These are phyloP conservation scores for Ceratobasidium sp. DNA, from an alignment of 1,284 basidiomycete species.

Conservation along the genomic window DNA sequence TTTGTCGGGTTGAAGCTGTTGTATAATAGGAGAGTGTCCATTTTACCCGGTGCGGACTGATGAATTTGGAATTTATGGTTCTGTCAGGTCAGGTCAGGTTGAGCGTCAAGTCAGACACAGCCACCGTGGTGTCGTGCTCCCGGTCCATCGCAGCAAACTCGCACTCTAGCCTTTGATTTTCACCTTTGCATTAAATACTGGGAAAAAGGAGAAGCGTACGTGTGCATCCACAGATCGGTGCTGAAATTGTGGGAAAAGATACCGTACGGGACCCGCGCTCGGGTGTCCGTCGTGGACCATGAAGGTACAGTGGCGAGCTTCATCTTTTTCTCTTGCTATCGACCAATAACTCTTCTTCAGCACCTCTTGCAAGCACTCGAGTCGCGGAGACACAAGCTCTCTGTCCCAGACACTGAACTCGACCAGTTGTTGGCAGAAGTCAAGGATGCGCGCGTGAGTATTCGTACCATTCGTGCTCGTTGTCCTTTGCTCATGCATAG, in stretches of 20 bases:
- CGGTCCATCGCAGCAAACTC: slow-evolving; percentile 4
- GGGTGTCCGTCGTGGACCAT: slow-evolving; percentile 1
- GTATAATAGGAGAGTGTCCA: background rate
- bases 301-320: slow-evolving; percentile 5
- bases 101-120: too few relatives aligned
- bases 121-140: slow-evolving; percentile 6
- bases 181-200: background rate
- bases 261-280: background rate
- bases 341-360: slow-evolving; percentile 49
- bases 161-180: background rate
- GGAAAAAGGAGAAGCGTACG: background rate
- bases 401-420: slow-evolving; percentile 65
- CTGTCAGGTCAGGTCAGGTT: background rate
- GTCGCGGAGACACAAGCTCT: slow-evolving; percentile 65
- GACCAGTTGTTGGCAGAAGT: slow-evolving; percentile 73
- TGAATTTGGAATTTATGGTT: slow-evolving; percentile 10
- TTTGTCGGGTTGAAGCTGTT: background rate
- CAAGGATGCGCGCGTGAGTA: slow-evolving; percentile 75
- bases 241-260: slow-evolving; percentile 1
- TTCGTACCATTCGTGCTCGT: background rate
- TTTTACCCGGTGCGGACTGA: background rate
- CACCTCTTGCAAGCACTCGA: slow-evolving; percentile 76
- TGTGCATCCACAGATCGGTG: background rate
- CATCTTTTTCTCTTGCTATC: background rate
- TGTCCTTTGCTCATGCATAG: background rate